These are phyloP conservation scores for Parastagonospora nodorum DNA, from an alignment of 2,329 filamentous ascomycete species.

Conservation along the genomic window DNA sequence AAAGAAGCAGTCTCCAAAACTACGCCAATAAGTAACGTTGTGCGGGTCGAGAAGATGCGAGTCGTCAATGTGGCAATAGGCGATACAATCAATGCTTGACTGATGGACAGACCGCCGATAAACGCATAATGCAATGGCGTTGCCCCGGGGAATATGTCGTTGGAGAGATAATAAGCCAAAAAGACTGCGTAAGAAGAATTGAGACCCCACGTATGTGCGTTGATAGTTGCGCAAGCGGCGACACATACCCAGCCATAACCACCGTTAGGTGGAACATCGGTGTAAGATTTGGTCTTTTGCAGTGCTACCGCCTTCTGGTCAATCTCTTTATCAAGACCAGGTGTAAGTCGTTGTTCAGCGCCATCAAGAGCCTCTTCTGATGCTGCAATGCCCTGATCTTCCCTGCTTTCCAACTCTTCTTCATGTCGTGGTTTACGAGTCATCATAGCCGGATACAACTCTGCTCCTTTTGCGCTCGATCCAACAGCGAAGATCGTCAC, in stretches of 20 bases:
- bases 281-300: neutral
- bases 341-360: too few relatives aligned
- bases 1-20: conserved; percentile 68
- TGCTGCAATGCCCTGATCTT: conserved; percentile 1
- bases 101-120: conserved; percentile 73
- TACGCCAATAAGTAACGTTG: conserved; percentile 68
- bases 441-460: conserved; percentile 13
- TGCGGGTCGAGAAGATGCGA: conserved; percentile 65
- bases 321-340: neutral
- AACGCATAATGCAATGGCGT: conserved; percentile 74
- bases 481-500: too few relatives aligned
- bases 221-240: conserved; percentile 38
- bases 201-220: conserved; percentile 72
- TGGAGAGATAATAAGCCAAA: conserved; percentile 71
- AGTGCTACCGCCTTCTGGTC: neutral
- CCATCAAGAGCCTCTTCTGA: neutral
- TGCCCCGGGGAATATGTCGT: conserved; percentile 66
- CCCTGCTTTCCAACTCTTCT: conserved; percentile 4
- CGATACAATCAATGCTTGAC: conserved; percentile 68
- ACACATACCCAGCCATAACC: conserved; percentile 66
- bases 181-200: conserved; percentile 76
- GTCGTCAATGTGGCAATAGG: conserved; percentile 69
- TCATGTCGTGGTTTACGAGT: conserved; percentile 1
- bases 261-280: conserved; percentile 60
- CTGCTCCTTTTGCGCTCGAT: neutral